phyloP scores from a whole-genome alignment of 768 basidiomycete species.

The Kwoniella shandongensis region DNA sequence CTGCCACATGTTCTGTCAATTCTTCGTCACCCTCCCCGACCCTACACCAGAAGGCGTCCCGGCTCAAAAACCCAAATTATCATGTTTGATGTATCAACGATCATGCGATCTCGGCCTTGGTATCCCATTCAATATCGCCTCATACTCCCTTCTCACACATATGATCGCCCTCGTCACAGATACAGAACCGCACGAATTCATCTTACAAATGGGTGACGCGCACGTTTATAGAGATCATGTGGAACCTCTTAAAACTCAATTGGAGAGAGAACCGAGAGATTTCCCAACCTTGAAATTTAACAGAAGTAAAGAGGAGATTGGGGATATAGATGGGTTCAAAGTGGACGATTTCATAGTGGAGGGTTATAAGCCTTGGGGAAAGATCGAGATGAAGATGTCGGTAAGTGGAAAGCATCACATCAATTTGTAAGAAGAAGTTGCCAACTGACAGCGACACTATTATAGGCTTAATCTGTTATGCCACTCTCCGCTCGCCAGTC shows the following conservation, averaged over 20 bases:
- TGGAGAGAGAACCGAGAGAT: conserved; percentile 70
- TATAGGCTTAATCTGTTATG: too few relatives aligned
- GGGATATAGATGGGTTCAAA: conserved; percentile 75
- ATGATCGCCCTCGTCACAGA: conserved; percentile 93
- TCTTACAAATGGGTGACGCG: conserved; percentile 95
- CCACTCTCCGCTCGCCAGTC: too few relatives aligned
- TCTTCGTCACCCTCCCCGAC: conserved; percentile 86
- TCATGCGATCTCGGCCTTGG: conserved; percentile 96
- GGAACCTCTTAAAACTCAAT: conserved; percentile 76
- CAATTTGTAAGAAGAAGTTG: too few relatives aligned
- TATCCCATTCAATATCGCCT: conserved; percentile 98
- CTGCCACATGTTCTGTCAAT: conserved; percentile 98
- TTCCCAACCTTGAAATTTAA: conserved; percentile 81
- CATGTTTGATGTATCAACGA: conserved; percentile 95
- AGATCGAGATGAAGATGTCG: conserved; percentile 95
- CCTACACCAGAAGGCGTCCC: conserved; percentile 54
- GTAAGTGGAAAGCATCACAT: conserved; percentile 47
- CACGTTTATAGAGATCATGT: conserved; percentile 94
- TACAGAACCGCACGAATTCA: conserved; percentile 81
- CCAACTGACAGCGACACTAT: too few relatives aligned
- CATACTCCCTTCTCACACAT: conserved; percentile 93
- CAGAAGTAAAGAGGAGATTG: conserved; percentile 60
- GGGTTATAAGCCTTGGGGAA: conserved; percentile 78
- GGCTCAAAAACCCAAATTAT: conserved; percentile 67
- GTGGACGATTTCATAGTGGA: conserved; percentile 80